Conservation (phyloP, 805 yeast genomes). For the Candida sakaeoensis region DNA sequence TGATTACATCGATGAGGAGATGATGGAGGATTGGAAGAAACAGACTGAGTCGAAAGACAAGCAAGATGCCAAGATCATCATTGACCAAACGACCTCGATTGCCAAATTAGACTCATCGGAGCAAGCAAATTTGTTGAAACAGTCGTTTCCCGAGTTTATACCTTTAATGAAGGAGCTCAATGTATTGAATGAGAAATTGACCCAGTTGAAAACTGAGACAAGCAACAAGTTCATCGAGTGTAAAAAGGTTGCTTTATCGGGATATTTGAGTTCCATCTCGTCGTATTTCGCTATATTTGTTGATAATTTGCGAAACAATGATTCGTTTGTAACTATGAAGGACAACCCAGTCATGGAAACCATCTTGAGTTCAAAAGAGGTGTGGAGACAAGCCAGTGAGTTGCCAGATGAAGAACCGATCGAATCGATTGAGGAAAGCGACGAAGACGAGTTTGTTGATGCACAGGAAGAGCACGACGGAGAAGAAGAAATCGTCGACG, state of each 20-base stretch:
- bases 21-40: constrained; percentile 75
- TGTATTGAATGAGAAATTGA: constrained; percentile 16
- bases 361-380: constrained; percentile 74
- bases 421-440: constrained; percentile 13
- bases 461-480: constrained; percentile 15
- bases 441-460: constrained; percentile 13
- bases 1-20: constrained; percentile 62
- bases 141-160: constrained; percentile 76
- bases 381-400: constrained; percentile 80
- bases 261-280: constrained; percentile 75
- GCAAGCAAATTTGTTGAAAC: constrained; percentile 49
- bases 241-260: constrained; percentile 66
- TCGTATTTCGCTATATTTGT: constrained; percentile 75
- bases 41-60: constrained; percentile 46
- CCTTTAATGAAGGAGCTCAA: constrained; percentile 67
- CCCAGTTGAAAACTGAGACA: constrained; percentile 11
- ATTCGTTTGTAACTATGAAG: constrained; percentile 58
- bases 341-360: constrained; percentile 89
- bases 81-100: constrained; percentile 34
- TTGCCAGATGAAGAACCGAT: constrained; percentile 29
- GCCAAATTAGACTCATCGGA: constrained; percentile 47
- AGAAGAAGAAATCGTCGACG: constrained; percentile 14
- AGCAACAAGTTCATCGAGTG: constrained; percentile 37
- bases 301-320: constrained; percentile 51
- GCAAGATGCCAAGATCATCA: constrained; percentile 19